Evolutionary conservation across 352 stramenopile genomes (phyloP), one percentile per base, ranked within the genome.

Genomic region (Aphanomyces invadans): DNA sequence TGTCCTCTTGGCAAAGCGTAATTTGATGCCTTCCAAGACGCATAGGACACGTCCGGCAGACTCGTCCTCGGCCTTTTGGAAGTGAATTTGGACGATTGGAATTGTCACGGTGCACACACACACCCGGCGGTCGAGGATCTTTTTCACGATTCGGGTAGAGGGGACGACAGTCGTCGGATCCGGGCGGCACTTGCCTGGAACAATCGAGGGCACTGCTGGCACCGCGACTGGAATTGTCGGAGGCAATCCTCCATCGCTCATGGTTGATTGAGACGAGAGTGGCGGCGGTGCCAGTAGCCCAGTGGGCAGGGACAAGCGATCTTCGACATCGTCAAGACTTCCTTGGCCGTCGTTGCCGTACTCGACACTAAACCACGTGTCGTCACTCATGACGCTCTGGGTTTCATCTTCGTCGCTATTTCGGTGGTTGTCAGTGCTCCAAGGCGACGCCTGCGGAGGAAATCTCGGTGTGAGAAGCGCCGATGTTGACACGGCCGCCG

Each of bases 281-380:
- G n/a, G 36, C 36, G 36, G 15, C 36, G 36, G 15, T 15, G 15
- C 7, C 36, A 42, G 15, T 15, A 7, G 7, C 36, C 36, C 36
- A 7, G 36, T 15, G 36, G 36, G 36, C 7, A 42, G 36, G 7
- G 36, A 42, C 36, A 42, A 15, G 36, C 36, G 7, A 42, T 15
- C 11, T 12, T n/a, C 26, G 29, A 23, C 53, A 1, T 62, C 21
- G 10, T 15, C n/a, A 2, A n/a, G 23, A 10, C 15, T n/a, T 9
- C 19, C 60, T 57, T 67, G 38, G 4, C 12, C n/a, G 9, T 67
- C 39, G 36, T 31, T 57, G 12, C 32, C 60, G 49, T 57, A 67
- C 15, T 83, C 78, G 53, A 95, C 89, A 45, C 86, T 95, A 68
- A 95, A 95, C 86, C 86, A 95, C 0, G 86, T 93, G 51, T 95